Evolutionary conservation across 2,329 filamentous ascomycete species (phyloP).

Genomic region (Talaromyces sp.): DNA sequence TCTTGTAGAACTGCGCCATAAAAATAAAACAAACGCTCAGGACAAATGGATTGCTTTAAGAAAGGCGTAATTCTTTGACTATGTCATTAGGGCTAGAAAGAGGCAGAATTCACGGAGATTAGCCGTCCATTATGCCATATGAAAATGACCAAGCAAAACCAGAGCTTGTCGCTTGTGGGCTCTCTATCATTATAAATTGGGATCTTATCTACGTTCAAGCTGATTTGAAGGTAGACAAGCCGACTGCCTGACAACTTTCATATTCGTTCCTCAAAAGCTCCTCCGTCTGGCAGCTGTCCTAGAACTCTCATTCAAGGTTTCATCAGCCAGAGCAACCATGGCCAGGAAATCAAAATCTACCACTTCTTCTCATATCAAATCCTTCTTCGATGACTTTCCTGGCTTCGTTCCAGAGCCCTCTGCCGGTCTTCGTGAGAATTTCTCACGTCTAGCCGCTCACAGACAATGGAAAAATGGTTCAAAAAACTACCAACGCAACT

Average conservation of each 20-base stretch:
- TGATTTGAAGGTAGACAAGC: not conserved
- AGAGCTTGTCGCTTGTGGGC: too few species aligned
- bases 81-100: not conserved
- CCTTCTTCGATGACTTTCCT: constrained; percentile 21
- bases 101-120: not conserved
- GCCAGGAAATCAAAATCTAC: not conserved
- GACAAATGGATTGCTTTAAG: not conserved
- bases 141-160: not conserved
- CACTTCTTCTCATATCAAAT: not conserved
- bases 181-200: not conserved
- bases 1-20: too few species aligned
- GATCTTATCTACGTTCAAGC: not conserved
- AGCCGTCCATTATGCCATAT: not conserved
- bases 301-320: not conserved
- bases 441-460: constrained; percentile 20
- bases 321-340: not conserved
- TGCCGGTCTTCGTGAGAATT: constrained; percentile 23
- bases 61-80: not conserved
- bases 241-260: not conserved
- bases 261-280: not conserved
- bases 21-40: not conserved
- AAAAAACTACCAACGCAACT: constrained; percentile 24
- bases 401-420: constrained; percentile 19
- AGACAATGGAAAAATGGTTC: constrained; percentile 24
- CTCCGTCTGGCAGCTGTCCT: not conserved